These are phyloP conservation scores for Micromonas pusilla DNA, from an alignment of 139 green algal species.

Conservation along the genomic window DNA sequence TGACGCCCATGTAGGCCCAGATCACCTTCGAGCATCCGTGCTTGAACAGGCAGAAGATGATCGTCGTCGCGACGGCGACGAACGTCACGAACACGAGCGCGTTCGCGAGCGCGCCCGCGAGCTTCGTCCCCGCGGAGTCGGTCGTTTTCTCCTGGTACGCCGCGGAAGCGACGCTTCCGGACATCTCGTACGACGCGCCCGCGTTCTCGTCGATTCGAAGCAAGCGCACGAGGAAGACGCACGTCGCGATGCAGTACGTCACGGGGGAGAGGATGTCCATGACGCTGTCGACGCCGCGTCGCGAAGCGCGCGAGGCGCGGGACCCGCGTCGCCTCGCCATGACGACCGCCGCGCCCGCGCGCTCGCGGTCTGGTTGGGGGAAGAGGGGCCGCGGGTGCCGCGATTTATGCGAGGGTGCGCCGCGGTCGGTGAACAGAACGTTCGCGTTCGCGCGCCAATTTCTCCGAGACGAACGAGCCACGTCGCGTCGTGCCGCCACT, in stretches of 20 bases:
- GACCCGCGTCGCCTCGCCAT: no score
- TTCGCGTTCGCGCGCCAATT: no score
- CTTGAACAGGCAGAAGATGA: slow-evolving; percentile 86
- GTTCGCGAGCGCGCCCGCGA: slow-evolving; percentile 80
- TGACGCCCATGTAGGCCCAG: slow-evolving; percentile 90
- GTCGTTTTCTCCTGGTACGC: slow-evolving; percentile 37
- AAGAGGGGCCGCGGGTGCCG: no score
- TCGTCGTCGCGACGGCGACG: slow-evolving; percentile 80
- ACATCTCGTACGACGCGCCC: not conserved
- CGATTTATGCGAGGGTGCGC: no score
- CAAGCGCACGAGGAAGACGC: slow-evolving; percentile 68
- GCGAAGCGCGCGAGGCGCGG: no score
- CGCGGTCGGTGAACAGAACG: no score
- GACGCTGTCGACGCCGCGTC: slow-evolving; percentile 66
- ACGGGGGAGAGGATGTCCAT: slow-evolving; percentile 77
- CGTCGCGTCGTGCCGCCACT: no score
- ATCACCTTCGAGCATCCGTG: slow-evolving; percentile 60
- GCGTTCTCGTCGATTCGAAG: slow-evolving; percentile 50
- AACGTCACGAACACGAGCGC: slow-evolving; percentile 80
- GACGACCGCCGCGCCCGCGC: no score
- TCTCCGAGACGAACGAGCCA: no score
- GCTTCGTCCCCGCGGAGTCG: slow-evolving; percentile 67
- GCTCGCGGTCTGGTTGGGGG: no score
- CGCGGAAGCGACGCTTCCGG: slow-evolving; percentile 20
- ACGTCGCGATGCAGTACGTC: slow-evolving; percentile 85